Percentiles rank a stretch among this genome's conserved stretches.
Evolutionary conservation across 2,329 filamentous ascomycete genomes (phyloP).

Genomic region (Paracoccidioides brasiliensis): DNA sequence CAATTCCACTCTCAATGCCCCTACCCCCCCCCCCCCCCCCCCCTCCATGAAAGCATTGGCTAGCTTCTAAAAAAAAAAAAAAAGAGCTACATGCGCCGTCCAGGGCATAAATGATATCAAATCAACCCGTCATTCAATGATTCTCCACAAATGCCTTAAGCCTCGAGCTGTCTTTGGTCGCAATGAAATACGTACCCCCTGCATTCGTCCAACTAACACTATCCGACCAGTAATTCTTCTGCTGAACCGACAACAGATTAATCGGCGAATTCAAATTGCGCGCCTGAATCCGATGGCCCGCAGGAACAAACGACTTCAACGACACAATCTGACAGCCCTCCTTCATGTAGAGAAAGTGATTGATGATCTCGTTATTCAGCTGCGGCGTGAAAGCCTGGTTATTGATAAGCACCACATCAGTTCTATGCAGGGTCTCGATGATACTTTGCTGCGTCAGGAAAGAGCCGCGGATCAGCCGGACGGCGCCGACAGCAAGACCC

Average conservation of each 20-base stretch:
- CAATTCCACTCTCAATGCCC: neutral
- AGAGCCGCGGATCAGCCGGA: slow-evolving; percentile 70
- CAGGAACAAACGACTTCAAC: slow-evolving; percentile 78
- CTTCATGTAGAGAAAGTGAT: slow-evolving; percentile 89
- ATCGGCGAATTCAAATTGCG: slow-evolving; percentile 68
- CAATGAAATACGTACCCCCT: slow-evolving; percentile 77
- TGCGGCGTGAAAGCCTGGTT: slow-evolving; percentile 90
- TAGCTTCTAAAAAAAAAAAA: slow-evolving; percentile 1
- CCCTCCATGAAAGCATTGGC: neutral
- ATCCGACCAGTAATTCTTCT: slow-evolving; percentile 54
- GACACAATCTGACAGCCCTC: slow-evolving; percentile 81
- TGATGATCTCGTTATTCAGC: slow-evolving; percentile 71
- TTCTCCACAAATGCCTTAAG: slow-evolving; percentile 36
- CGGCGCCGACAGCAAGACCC: slow-evolving; percentile 68
- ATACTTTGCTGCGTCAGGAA: slow-evolving; percentile 65
- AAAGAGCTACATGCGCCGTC: neutral
- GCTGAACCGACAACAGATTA: slow-evolving; percentile 66
- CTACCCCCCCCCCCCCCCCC: neutral
- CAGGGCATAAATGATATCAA: neutral
- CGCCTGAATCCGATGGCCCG: slow-evolving; percentile 58
- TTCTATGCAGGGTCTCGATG: slow-evolving; percentile 59
- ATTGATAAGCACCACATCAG: slow-evolving; percentile 94
- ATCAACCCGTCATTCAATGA: slow-evolving; percentile 15
- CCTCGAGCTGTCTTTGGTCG: slow-evolving; percentile 55
- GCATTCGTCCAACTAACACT: slow-evolving; percentile 84